These are phyloP conservation scores for Talaromyces verruculosus DNA, from an alignment of 2,329 filamentous ascomycete genomes.

Conservation along the genomic window DNA sequence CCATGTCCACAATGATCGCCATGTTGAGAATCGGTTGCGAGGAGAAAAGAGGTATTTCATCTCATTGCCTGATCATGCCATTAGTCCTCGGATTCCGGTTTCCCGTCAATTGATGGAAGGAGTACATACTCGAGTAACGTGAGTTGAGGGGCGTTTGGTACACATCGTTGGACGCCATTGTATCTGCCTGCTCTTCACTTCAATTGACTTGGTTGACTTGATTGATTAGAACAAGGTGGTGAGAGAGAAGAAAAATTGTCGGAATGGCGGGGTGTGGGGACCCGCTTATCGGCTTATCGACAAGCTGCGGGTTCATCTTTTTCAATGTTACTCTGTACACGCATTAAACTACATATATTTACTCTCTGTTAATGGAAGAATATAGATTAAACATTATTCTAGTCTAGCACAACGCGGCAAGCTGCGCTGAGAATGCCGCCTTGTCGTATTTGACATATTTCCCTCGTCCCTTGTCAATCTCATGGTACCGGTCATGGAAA, in stretches of 20 bases:
- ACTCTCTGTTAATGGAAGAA: not conserved
- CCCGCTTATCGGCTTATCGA: conserved; percentile 13
- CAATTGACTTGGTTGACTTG: not conserved
- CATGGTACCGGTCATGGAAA: conserved; percentile 97
- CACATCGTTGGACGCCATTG: conserved; percentile 40
- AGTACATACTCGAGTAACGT: conserved; percentile 64
- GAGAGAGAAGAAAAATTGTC: not conserved
- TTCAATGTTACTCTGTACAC: conserved; percentile 13
- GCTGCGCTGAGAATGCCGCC: conserved; percentile 65
- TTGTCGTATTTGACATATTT: conserved; percentile 99
- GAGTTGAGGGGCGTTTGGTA: conserved; percentile 69
- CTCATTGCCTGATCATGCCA: conserved; percentile 48
- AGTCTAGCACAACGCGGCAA: conserved; percentile 47
- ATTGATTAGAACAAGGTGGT: too few species aligned
- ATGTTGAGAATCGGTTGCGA: conserved; percentile 71
- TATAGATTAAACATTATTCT: conserved; percentile 13
- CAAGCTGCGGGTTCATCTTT: conserved; percentile 1
- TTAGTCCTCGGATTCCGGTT: not conserved
- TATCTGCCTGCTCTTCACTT: not conserved
- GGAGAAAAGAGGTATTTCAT: conserved; percentile 80
- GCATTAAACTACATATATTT: not conserved
- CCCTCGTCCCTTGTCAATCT: conserved; percentile 94
- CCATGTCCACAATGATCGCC: conserved; percentile 82
- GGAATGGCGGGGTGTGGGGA: conserved; percentile 14
- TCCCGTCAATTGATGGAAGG: not conserved